Percentiles rank a stretch among this genome's conserved stretches.
Conservation (phyloP, 345 rosid genomes). For the Anastatica hierochuntica region DNA sequence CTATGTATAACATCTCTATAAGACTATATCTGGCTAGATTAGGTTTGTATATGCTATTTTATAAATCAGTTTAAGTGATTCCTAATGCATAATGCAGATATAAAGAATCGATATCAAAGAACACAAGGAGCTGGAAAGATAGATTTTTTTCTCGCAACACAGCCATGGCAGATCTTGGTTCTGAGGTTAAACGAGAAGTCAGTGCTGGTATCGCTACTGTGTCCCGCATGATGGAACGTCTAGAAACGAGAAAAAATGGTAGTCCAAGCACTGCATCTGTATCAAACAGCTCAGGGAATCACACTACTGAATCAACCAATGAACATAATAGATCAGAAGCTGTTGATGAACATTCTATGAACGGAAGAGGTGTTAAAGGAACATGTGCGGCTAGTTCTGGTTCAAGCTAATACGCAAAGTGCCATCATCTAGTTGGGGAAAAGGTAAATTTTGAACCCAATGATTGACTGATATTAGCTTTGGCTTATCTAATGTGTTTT, state of each 20-base stretch:
- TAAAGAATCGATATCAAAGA: slow-evolving; percentile 87
- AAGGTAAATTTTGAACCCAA: slow-evolving; percentile 13
- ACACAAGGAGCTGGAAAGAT: slow-evolving; percentile 93
- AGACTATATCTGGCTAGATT: neutral
- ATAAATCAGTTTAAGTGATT: neutral
- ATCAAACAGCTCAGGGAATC: slow-evolving; percentile 34
- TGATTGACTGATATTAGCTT: neutral
- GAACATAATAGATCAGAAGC: slow-evolving; percentile 21
- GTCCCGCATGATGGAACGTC: slow-evolving; percentile 75
- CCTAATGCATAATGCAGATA: slow-evolving; percentile 35
- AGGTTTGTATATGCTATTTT: neutral
- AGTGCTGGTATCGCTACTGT: slow-evolving; percentile 79
- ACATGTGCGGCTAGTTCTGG: slow-evolving; percentile 44
- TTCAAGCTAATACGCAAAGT: slow-evolving; percentile 30
- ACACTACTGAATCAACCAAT: slow-evolving; percentile 33
- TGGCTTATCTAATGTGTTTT: slow-evolving; percentile 2
- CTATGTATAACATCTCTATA: slow-evolving; percentile 35
- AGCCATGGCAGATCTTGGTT: slow-evolving; percentile 57
- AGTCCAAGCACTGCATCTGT: slow-evolving; percentile 35
- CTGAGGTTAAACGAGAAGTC: slow-evolving; percentile 81
- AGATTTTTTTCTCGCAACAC: slow-evolving; percentile 72
- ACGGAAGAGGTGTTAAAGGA: slow-evolving; percentile 28
- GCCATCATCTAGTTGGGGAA: slow-evolving; percentile 16
- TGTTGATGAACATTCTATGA: slow-evolving; percentile 23
- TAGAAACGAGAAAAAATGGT: slow-evolving; percentile 47